Evolutionary conservation across 139 green algal genomes (phyloP).

Genomic region (Chlorella vulgaris): DNA sequence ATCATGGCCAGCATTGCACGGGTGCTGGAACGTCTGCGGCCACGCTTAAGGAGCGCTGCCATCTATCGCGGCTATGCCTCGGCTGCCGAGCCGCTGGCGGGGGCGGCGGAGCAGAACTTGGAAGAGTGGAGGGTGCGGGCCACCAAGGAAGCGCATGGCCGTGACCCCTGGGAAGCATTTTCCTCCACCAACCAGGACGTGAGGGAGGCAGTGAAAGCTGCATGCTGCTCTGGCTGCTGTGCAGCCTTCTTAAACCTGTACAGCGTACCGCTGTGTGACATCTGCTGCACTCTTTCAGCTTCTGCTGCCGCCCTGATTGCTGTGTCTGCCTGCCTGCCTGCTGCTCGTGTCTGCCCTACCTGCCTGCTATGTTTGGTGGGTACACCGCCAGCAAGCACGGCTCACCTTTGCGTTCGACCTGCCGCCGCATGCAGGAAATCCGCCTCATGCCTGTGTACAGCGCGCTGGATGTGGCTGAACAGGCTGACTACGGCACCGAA

Average conservation of each 20-base stretch:
- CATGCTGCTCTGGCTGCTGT: too few relatives aligned
- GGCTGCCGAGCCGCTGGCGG: too few relatives aligned
- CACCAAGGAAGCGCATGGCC: constrained; percentile 46
- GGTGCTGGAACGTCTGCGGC: background rate
- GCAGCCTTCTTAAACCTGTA: too few relatives aligned
- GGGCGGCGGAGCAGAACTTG: background rate
- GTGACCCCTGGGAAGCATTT: constrained; percentile 41
- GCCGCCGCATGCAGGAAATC: constrained; percentile 39
- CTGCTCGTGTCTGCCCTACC: background rate
- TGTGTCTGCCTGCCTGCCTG: too few relatives aligned
- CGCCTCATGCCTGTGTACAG: constrained; percentile 66
- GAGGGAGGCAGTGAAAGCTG: too few relatives aligned
- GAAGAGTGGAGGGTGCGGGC: constrained; percentile 9
- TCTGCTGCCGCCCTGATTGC: background rate
- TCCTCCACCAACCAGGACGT: constrained; percentile 27
- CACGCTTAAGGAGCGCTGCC: background rate
- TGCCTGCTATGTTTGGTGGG: too few relatives aligned
- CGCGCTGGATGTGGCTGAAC: constrained; percentile 35
- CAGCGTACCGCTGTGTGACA: too few relatives aligned
- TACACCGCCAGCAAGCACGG: too few relatives aligned
- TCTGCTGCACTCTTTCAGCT: background rate
- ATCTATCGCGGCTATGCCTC: background rate
- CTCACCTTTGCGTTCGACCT: too few relatives aligned
- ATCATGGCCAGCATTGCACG: too few relatives aligned
- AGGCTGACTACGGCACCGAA: constrained; percentile 32